Percentiles rank a stretch among this genome's conserved stretches.
Evolutionary conservation across 495 filamentous ascomycete species (phyloP).

Genomic region (Penicillium samsonianum): DNA sequence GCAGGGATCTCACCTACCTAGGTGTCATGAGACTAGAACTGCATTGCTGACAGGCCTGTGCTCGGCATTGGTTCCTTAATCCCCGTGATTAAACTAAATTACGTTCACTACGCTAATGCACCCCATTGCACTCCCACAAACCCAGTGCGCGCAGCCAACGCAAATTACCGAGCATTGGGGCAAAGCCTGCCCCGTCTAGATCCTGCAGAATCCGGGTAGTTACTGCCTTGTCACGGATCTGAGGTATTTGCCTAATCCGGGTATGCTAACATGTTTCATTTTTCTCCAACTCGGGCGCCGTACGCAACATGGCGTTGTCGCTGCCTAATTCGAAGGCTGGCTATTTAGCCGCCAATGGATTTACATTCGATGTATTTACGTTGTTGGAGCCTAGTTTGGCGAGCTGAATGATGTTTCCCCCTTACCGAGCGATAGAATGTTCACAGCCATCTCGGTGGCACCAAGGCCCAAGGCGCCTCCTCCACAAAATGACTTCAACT

Average conservation of each 20-base stretch:
- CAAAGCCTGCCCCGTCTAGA: neutral
- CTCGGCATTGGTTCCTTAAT: neutral
- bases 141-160: neutral
- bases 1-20: neutral
- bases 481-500: constrained; percentile 9
- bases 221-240: constrained; percentile 23
- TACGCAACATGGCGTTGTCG: neutral
- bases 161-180: constrained; percentile 17
- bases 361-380: neutral
- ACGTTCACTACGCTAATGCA: constrained; percentile 6
- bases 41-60: neutral
- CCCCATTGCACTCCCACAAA: constrained; percentile 1
- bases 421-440: neutral
- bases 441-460: constrained; percentile 1
- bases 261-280: neutral
- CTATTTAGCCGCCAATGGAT: constrained; percentile 17
- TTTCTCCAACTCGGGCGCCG: neutral
- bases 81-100: neutral
- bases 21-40: neutral
- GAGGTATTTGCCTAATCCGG: constrained; percentile 7
- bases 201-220: constrained; percentile 17
- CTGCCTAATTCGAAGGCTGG: neutral
- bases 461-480: constrained; percentile 4
- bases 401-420: neutral
- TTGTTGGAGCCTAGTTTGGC: neutral